These are phyloP conservation scores for Colletotrichum viniferum DNA, from an alignment of 2,329 filamentous ascomycete genomes.

Conservation along the genomic window DNA sequence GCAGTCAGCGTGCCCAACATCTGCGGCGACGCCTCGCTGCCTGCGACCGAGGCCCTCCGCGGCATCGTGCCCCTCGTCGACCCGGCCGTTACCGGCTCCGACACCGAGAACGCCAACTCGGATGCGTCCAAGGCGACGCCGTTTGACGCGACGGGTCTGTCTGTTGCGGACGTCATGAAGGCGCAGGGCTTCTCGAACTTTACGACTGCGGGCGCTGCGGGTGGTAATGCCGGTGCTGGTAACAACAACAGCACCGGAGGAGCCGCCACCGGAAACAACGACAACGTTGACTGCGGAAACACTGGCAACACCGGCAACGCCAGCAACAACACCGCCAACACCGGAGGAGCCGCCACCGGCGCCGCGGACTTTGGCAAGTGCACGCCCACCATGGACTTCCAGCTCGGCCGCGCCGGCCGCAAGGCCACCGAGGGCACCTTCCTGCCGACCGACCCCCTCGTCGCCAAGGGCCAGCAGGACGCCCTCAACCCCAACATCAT, in stretches of 20 bases:
- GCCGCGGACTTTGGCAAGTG: constrained; percentile 54
- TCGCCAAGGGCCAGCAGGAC: constrained; percentile 60
- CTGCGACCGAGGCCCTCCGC: constrained; percentile 62
- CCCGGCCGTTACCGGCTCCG: constrained; percentile 62
- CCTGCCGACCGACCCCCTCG: constrained; percentile 58
- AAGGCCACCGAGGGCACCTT: constrained; percentile 60
- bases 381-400: constrained; percentile 59
- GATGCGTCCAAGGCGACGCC: constrained; percentile 54
- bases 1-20: constrained; percentile 63
- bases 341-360: constrained; percentile 25
- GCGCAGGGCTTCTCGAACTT: constrained; percentile 70
- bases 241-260: neutral
- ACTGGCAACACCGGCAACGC: neutral
- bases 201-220: constrained; percentile 45
- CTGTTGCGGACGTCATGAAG: constrained; percentile 67
- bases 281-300: too few species aligned
- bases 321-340: neutral
- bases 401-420: constrained; percentile 56
- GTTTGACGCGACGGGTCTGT: constrained; percentile 64
- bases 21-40: constrained; percentile 67
- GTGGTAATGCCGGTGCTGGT: neutral
- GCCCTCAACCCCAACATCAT: constrained; percentile 69
- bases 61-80: constrained; percentile 73
- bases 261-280: neutral
- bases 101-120: constrained; percentile 65